phyloP scores from a whole-genome alignment of 2,329 filamentous ascomycete species.

The Alternaria postmessia region DNA sequence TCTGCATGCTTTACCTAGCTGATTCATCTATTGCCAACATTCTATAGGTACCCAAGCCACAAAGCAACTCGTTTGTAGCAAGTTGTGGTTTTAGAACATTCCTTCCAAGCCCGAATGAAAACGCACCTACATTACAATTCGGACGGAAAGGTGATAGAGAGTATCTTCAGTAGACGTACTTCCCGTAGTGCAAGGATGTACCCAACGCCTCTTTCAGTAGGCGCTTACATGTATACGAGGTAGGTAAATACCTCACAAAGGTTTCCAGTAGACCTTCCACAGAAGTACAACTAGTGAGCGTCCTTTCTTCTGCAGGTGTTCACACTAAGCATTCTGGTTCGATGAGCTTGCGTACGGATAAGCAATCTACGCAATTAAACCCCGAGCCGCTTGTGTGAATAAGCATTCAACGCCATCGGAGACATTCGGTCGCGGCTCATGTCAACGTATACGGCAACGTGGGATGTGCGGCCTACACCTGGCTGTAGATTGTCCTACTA shows the following conservation, averaged over 20 bases:
- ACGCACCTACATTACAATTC: neutral
- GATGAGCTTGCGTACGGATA: neutral
- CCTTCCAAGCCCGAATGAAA: neutral
- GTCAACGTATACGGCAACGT: neutral
- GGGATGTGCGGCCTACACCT: neutral
- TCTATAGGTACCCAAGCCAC: fast-evolving
- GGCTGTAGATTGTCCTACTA: neutral
- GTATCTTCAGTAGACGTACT: neutral
- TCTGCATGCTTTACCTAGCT: neutral
- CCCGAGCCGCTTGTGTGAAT: neutral
- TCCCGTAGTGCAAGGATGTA: no score
- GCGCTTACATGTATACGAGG: neutral
- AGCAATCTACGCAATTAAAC: neutral
- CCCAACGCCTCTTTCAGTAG: neutral
- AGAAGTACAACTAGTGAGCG: neutral
- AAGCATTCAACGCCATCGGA: neutral
- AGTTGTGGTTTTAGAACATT: neutral
- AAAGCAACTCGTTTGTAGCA: neutral
- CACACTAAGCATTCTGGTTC: neutral
- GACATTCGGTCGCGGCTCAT: neutral
- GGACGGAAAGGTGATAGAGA: neutral
- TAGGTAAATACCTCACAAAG: neutral
- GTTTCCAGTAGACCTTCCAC: neutral
- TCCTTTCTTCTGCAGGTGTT: neutral
- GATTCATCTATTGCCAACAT: neutral